Evolutionary conservation across 257 asterid genomes (phyloP).

Genomic region (Solanum bulbocastanum): DNA sequence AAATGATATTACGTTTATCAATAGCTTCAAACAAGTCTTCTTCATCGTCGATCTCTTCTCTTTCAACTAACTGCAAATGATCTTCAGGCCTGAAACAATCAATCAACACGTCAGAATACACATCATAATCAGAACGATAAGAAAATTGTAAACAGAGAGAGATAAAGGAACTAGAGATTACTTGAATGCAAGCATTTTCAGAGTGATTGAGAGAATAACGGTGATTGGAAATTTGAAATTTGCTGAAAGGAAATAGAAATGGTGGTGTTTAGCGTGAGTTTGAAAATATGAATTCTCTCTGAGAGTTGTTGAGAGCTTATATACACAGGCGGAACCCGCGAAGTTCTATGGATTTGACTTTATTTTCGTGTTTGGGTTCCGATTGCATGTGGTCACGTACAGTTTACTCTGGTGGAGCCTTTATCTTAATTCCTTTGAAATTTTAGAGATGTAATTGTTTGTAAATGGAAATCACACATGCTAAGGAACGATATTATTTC

Average conservation of each 20-base stretch:
- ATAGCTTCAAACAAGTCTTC: constrained; percentile 86
- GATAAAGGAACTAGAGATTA: constrained; percentile 2
- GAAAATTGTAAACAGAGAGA: not conserved
- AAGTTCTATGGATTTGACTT: not conserved
- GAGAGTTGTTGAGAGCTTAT: not conserved
- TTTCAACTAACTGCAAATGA: constrained; percentile 79
- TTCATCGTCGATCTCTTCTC: constrained; percentile 88
- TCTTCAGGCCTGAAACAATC: constrained; percentile 66
- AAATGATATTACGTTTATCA: not conserved
- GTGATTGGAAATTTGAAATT: constrained; percentile 1
- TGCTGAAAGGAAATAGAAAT: constrained; percentile 7
- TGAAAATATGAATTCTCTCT: constrained; percentile 3
- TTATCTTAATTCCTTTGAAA: not conserved
- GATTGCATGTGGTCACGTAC: not conserved
- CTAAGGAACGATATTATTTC: not conserved
- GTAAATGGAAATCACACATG: not conserved
- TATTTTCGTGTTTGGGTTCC: constrained; percentile 15
- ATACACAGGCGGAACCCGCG: constrained; percentile 20
- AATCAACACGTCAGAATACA: not conserved
- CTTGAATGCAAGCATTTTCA: constrained; percentile 69
- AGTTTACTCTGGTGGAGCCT: not conserved
- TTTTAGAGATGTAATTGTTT: not conserved
- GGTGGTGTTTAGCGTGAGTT: constrained; percentile 8
- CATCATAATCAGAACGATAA: not conserved
- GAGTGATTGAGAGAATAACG: not conserved